phyloP scores from a whole-genome alignment of 192 early-diverging fungal genomes.

The Backusella luteola region DNA sequence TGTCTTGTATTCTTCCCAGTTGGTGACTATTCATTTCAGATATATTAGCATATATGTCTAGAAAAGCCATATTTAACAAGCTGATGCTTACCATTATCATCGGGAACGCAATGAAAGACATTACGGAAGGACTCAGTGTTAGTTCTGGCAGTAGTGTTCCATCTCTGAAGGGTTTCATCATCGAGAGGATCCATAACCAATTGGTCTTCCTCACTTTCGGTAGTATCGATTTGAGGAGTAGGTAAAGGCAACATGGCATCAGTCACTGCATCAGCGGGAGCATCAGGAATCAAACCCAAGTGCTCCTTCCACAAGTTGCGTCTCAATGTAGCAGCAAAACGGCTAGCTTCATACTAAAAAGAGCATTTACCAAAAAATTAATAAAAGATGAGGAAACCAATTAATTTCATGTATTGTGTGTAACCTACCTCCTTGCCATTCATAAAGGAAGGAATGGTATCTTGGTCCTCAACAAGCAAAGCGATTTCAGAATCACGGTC shows the following conservation, averaged over 20 bases:
- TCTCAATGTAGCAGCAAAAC: slow-evolving; percentile 72
- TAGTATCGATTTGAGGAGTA: slow-evolving; percentile 26
- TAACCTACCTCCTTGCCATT: slow-evolving; percentile 56
- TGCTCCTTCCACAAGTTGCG: slow-evolving; percentile 80
- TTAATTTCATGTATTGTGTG: slow-evolving; percentile 30
- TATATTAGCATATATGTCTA: neutral
- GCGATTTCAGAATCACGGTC: slow-evolving; percentile 88
- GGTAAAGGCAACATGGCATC: slow-evolving; percentile 29
- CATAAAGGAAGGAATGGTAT: slow-evolving; percentile 68
- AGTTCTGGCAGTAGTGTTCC: slow-evolving; percentile 57
- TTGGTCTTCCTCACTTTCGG: slow-evolving; percentile 29
- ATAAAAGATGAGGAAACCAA: neutral
- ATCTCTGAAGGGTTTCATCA: slow-evolving; percentile 57
- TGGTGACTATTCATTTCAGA: slow-evolving; percentile 17
- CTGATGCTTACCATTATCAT: slow-evolving; percentile 50
- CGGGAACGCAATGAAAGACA: slow-evolving; percentile 84
- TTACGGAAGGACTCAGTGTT: slow-evolving; percentile 74
- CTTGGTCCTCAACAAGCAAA: slow-evolving; percentile 73
- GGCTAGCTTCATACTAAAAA: slow-evolving; percentile 64
- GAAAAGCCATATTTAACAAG: neutral
- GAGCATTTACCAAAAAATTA: neutral
- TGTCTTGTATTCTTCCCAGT: slow-evolving; percentile 45
- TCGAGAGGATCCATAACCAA: slow-evolving; percentile 68
- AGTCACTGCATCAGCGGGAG: slow-evolving; percentile 38
- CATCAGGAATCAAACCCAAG: slow-evolving; percentile 64